phyloP scores from a whole-genome alignment of 2,329 filamentous ascomycete species.

The Penicillium glabrum region DNA sequence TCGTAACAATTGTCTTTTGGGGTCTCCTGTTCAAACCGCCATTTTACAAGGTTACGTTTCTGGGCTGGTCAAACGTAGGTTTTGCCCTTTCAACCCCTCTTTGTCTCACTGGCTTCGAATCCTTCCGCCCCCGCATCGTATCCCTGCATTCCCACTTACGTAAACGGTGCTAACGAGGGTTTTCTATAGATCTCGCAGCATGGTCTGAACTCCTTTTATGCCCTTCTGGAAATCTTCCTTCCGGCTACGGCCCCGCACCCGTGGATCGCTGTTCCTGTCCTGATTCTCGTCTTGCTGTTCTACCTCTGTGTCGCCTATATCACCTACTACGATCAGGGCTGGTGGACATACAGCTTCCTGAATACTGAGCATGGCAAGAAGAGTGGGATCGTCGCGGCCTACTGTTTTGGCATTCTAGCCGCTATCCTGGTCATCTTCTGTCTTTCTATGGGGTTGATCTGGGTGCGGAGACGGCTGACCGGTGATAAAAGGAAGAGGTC shows the following conservation, averaged over 20 bases:
- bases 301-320: slow-evolving; percentile 76
- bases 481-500: slow-evolving; percentile 26
- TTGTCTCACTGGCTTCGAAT: background rate
- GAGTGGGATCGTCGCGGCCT: slow-evolving; percentile 60
- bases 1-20: slow-evolving; percentile 74
- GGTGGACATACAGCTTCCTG: slow-evolving; percentile 79
- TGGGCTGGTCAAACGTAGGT: slow-evolving; percentile 54
- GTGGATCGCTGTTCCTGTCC: slow-evolving; percentile 65
- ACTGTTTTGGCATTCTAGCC: slow-evolving; percentile 60
- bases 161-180: background rate
- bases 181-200: slow-evolving; percentile 64
- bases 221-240: slow-evolving; percentile 72
- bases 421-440: slow-evolving; percentile 55
- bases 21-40: slow-evolving; percentile 54
- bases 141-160: background rate
- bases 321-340: slow-evolving; percentile 66
- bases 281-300: slow-evolving; percentile 67
- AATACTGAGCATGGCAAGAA: slow-evolving; percentile 55
- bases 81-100: background rate
- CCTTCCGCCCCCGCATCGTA: background rate
- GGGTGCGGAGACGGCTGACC: slow-evolving; percentile 52
- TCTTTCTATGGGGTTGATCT: slow-evolving; percentile 55
- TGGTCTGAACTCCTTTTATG: slow-evolving; percentile 70
- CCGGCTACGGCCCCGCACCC: slow-evolving; percentile 64
- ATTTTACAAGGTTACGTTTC: slow-evolving; percentile 55